Percentiles rank a stretch among this genome's conserved stretches.
Evolutionary conservation across 1,284 basidiomycete species (phyloP).

Genomic region (Naganishia sp.): DNA sequence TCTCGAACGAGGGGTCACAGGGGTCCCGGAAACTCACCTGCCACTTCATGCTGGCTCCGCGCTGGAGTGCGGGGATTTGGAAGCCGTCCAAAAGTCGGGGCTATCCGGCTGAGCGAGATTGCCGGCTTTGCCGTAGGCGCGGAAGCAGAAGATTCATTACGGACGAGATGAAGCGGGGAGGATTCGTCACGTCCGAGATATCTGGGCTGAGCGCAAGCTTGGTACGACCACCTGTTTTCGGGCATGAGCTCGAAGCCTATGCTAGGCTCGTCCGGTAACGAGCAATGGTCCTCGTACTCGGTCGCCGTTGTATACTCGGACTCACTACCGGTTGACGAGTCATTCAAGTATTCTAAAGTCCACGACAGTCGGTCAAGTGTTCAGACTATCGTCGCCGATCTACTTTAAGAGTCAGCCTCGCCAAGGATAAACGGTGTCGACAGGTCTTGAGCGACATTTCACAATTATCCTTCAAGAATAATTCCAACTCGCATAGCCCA

Average conservation of each 20-base stretch:
- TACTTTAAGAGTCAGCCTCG: too few species aligned
- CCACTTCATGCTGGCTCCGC: background rate
- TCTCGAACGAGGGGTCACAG: too few species aligned
- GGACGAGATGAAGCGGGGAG: conserved; percentile 1
- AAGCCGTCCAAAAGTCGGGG: conserved; percentile 1
- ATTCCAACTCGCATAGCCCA: too few species aligned
- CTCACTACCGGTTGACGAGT: conserved; percentile 6
- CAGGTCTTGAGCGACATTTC: too few species aligned
- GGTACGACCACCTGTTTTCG: background rate
- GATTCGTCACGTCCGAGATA: conserved; percentile 12
- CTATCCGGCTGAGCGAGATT: conserved; percentile 3
- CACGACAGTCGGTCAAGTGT: too few species aligned
- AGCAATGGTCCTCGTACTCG: background rate
- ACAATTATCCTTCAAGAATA: too few species aligned
- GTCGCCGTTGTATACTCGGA: background rate
- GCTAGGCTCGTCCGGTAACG: background rate
- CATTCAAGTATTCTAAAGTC: background rate
- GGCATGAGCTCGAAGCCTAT: background rate
- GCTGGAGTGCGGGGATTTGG: background rate
- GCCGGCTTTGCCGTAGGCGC: background rate
- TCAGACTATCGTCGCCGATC: too few species aligned
- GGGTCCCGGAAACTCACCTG: too few species aligned
- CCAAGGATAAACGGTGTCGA: too few species aligned
- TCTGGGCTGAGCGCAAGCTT: background rate
- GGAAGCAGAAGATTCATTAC: background rate